phyloP scores from a whole-genome alignment of 1,284 basidiomycete genomes.

The Sphagnurus paluster region DNA sequence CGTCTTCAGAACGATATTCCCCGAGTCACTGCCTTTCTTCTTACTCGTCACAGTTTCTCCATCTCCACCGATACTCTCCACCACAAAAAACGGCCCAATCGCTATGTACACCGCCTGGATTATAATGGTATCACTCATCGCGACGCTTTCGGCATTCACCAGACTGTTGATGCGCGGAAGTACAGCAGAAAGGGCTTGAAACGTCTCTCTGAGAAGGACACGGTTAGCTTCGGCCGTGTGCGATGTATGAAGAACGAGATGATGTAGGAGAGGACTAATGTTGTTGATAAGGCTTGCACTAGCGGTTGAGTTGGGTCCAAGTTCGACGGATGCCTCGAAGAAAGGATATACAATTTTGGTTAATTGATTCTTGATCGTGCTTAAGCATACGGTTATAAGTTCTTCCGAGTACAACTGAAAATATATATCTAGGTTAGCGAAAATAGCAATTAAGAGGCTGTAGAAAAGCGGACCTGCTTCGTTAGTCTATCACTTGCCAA shows the following conservation, averaged over 20 bases:
- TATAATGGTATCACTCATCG: conserved; percentile 86
- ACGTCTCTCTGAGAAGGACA: conserved; percentile 61
- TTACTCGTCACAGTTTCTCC: conserved; percentile 48
- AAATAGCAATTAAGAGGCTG: neutral
- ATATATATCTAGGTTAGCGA: neutral
- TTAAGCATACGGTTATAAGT: conserved; percentile 77
- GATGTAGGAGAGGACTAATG: conserved; percentile 52
- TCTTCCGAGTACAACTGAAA: conserved; percentile 90
- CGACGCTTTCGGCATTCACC: conserved; percentile 64
- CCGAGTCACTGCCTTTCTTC: conserved; percentile 55
- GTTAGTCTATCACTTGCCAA: conserved; percentile 77
- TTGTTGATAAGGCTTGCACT: conserved; percentile 17
- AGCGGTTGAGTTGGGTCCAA: conserved; percentile 28
- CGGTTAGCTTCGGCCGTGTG: conserved; percentile 44
- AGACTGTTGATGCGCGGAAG: conserved; percentile 70
- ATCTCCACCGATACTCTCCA: conserved; percentile 47
- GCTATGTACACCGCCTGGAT: conserved; percentile 91
- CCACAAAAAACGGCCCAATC: conserved; percentile 90
- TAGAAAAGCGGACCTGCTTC: conserved; percentile 67
- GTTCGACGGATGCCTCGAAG: conserved; percentile 69
- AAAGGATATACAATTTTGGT: conserved; percentile 84
- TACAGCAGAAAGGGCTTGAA: conserved; percentile 65
- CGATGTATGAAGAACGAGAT: conserved; percentile 47
- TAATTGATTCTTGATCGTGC: conserved; percentile 77
- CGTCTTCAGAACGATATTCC: conserved; percentile 56